These are phyloP conservation scores for Cytidiella melzeri DNA, from an alignment of 768 basidiomycete genomes.

Conservation along the genomic window DNA sequence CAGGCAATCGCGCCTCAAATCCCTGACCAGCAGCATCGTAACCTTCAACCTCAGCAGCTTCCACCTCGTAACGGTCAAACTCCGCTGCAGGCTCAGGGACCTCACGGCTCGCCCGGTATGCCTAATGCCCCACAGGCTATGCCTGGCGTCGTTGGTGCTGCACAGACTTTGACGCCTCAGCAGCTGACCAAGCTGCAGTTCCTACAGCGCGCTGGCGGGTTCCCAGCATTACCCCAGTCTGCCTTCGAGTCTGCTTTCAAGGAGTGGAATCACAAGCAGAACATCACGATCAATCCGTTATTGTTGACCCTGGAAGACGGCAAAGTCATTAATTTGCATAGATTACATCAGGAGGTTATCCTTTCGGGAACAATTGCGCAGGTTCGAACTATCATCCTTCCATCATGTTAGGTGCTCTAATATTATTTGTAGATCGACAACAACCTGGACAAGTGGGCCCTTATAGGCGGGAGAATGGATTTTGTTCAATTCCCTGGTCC, in stretches of 20 bases:
- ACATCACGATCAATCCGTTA: slow-evolving; percentile 33
- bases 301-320: slow-evolving; percentile 46
- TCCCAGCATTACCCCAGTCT: slow-evolving; percentile 4
- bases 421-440: slow-evolving; percentile 17
- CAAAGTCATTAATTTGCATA: slow-evolving; percentile 52
- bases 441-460: slow-evolving; percentile 47
- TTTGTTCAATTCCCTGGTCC: slow-evolving; percentile 63
- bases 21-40: neutral
- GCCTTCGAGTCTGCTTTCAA: slow-evolving; percentile 48
- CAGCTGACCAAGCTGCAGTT: slow-evolving; percentile 28
- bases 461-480: slow-evolving; percentile 63
- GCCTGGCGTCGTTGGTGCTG: neutral
- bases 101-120: slow-evolving; percentile 7
- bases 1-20: neutral
- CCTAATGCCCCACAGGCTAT: neutral
- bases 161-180: neutral
- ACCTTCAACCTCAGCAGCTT: neutral
- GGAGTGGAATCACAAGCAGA: slow-evolving; percentile 39
- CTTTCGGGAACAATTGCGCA: slow-evolving; percentile 51
- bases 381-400: slow-evolving; percentile 12
- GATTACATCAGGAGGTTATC: slow-evolving; percentile 54
- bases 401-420: neutral
- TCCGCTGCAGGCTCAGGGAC: slow-evolving; percentile 4
- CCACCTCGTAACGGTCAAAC: slow-evolving; percentile 5
- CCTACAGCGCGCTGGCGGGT: slow-evolving; percentile 33